phyloP scores from a whole-genome alignment of 257 asterid species.

The Paulownia fortunei region DNA sequence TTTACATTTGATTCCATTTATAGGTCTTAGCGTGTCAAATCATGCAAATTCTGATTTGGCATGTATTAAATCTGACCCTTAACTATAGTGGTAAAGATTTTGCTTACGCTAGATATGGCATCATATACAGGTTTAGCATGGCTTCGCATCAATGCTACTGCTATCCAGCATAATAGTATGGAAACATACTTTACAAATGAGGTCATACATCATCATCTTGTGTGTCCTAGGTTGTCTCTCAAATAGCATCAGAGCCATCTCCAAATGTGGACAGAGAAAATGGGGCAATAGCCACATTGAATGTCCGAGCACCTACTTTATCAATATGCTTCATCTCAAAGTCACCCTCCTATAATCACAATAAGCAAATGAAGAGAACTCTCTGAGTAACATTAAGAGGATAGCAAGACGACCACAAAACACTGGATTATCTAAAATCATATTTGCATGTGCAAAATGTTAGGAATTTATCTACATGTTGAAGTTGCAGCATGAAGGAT shows the following conservation, averaged over 20 bases:
- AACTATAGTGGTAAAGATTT: no score
- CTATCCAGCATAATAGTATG: slow-evolving; percentile 6
- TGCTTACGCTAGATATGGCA: no score
- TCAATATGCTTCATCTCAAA: slow-evolving; percentile 87
- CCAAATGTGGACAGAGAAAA: slow-evolving; percentile 67
- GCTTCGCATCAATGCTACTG: no score
- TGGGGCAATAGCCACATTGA: slow-evolving; percentile 73
- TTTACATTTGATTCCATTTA: no score
- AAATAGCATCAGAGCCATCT: slow-evolving; percentile 53
- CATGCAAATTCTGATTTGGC: no score
- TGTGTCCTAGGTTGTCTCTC: slow-evolving; percentile 30
- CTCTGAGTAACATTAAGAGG: neutral
- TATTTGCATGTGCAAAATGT: no score
- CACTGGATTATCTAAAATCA: no score
- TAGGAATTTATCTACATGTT: no score
- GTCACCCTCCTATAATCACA: slow-evolving; percentile 68
- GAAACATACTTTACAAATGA: slow-evolving; percentile 7
- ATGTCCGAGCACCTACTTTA: slow-evolving; percentile 55
- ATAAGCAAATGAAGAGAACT: neutral
- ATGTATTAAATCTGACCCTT: no score
- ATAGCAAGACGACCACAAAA: neutral
- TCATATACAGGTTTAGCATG: no score
- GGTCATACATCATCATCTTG: neutral
- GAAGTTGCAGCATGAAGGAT: no score
- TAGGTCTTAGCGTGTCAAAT: no score